These are phyloP conservation scores for Daphne laureola DNA, from an alignment of 441 rosid genomes.

Conservation along the genomic window DNA sequence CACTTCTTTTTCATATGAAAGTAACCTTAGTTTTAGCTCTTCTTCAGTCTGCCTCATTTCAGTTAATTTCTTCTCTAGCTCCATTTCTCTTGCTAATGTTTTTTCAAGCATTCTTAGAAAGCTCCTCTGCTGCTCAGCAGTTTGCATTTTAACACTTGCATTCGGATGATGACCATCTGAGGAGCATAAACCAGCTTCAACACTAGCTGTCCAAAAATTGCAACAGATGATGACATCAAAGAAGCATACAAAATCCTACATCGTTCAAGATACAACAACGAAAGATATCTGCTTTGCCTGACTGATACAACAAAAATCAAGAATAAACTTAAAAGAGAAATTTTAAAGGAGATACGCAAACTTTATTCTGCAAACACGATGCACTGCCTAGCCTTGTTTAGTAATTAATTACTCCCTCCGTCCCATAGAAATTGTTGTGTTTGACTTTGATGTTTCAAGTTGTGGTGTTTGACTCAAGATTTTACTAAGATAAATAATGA, in stretches of 20 bases:
- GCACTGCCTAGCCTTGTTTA: too few species aligned
- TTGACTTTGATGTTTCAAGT: too few species aligned
- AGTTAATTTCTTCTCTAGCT: constrained; percentile 66
- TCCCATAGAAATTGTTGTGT: too few species aligned
- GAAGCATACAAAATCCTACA: neutral
- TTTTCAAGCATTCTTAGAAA: constrained; percentile 86
- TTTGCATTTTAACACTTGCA: constrained; percentile 56
- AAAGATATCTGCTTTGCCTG: too few species aligned
- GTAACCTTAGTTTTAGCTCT: constrained; percentile 40
- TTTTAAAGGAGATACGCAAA: too few species aligned
- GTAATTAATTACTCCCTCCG: too few species aligned
- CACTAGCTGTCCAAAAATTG: constrained; percentile 30
- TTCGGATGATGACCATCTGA: constrained; percentile 32
- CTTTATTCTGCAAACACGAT: too few species aligned
- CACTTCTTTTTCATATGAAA: constrained; percentile 47
- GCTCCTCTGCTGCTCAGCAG: constrained; percentile 69
- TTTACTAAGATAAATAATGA: too few species aligned
- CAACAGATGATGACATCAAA: neutral
- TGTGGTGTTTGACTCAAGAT: too few species aligned
- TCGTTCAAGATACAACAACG: too few species aligned
- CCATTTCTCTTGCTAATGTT: constrained; percentile 89
- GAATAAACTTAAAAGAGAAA: too few species aligned
- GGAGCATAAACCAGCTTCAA: constrained; percentile 20
- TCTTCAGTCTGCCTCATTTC: constrained; percentile 59
- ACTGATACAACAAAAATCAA: too few species aligned